phyloP scores from a whole-genome alignment of 768 basidiomycete species.

The Mycena indigotica region DNA sequence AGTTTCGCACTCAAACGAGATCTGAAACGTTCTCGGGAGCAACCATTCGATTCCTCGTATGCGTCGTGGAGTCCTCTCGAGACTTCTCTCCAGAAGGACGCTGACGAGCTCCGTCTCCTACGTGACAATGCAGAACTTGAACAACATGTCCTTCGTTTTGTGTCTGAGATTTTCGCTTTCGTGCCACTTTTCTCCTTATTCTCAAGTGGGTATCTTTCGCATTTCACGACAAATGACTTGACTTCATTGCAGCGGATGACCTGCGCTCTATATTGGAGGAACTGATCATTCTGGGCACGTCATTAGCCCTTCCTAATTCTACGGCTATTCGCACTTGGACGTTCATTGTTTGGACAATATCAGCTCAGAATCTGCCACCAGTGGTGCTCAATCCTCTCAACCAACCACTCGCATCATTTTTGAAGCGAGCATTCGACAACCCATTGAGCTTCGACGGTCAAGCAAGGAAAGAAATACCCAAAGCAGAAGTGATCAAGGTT shows the following conservation, averaged over 20 bases:
- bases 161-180: slow-evolving; percentile 55
- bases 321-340: slow-evolving; percentile 48
- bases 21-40: slow-evolving; percentile 40
- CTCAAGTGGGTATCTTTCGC: slow-evolving; percentile 42
- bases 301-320: slow-evolving; percentile 36
- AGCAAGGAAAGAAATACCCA: slow-evolving; percentile 15
- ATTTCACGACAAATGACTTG: slow-evolving; percentile 5
- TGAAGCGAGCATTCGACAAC: slow-evolving; percentile 43
- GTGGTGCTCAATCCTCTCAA: slow-evolving; percentile 36
- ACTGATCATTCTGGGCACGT: slow-evolving; percentile 44
- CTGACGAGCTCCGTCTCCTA: slow-evolving; percentile 42
- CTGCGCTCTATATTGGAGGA: slow-evolving; percentile 48
- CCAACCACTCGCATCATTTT: slow-evolving; percentile 33
- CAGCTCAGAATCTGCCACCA: slow-evolving; percentile 50
- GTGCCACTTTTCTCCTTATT: slow-evolving; percentile 48
- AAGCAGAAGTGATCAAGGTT: slow-evolving; percentile 34
- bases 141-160: slow-evolving; percentile 53
- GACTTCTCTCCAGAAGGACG: slow-evolving; percentile 23
- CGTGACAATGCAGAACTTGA: slow-evolving; percentile 49
- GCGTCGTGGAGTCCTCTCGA: slow-evolving; percentile 13
- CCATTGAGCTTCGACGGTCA: too few species aligned
- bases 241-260: slow-evolving; percentile 38
- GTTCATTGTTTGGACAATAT: slow-evolving; percentile 53
- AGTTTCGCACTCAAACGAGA: slow-evolving; percentile 53
- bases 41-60: slow-evolving; percentile 35